Evolutionary conservation across 2,329 filamentous ascomycete genomes (phyloP).

Genomic region (Laburnicola sp.): DNA sequence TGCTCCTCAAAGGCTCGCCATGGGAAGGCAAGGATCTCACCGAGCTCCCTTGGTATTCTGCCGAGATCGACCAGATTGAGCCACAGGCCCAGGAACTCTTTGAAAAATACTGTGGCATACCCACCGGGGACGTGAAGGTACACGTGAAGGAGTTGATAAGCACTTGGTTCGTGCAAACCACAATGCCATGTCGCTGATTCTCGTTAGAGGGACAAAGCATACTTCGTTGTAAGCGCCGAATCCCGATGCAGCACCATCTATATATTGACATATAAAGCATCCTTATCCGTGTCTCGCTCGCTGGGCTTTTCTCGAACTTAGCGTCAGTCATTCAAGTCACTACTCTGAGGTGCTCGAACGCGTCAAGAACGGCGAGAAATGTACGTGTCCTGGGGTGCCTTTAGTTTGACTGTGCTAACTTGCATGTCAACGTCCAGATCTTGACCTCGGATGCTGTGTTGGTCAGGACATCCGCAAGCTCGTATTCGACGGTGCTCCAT

Average conservation of each 20-base stretch:
- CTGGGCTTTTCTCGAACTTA: constrained; percentile 43
- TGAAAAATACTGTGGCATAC: constrained; percentile 46
- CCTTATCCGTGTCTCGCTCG: constrained; percentile 45
- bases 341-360: constrained; percentile 42
- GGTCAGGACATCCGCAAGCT: constrained; percentile 50
- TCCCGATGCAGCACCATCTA: neutral
- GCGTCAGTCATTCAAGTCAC: constrained; percentile 25
- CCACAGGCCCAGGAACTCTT: constrained; percentile 40
- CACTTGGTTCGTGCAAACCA: neutral
- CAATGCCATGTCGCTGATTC: constrained; percentile 1
- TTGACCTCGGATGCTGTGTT: constrained; percentile 48
- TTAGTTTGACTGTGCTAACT: no score
- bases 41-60: constrained; percentile 4
- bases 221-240: constrained; percentile 29
- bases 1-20: constrained; percentile 1
- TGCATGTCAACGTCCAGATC: neutral
- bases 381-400: constrained; percentile 43
- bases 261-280: constrained; percentile 21
- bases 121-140: constrained; percentile 37
- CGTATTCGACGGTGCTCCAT: constrained; percentile 44
- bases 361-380: constrained; percentile 38
- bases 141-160: constrained; percentile 44
- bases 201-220: constrained; percentile 35
- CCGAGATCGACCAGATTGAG: constrained; percentile 3
- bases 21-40: no score